These are phyloP conservation scores for Phaeosphaeriaceae sp. DNA, from an alignment of 2,329 filamentous ascomycete species.

Conservation along the genomic window DNA sequence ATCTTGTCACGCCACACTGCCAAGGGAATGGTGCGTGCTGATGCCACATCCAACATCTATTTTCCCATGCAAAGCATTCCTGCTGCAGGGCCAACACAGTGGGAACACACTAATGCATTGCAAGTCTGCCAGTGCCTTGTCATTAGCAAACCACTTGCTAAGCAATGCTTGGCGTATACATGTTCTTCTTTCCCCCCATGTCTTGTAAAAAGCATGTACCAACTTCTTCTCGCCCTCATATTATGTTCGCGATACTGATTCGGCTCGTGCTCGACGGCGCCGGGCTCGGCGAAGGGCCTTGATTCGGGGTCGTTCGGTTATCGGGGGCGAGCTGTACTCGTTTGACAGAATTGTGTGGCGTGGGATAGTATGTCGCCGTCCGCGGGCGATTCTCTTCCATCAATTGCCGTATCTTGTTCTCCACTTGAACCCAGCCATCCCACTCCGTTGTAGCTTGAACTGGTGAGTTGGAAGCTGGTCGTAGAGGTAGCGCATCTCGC, in stretches of 20 bases:
- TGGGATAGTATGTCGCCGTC: slow-evolving; percentile 42
- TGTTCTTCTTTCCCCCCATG: background rate
- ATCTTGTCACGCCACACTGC: background rate
- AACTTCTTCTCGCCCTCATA: slow-evolving; percentile 28
- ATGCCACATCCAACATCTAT: background rate
- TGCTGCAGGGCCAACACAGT: background rate
- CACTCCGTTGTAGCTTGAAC: slow-evolving; percentile 71
- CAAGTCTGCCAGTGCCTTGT: background rate
- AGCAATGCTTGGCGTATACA: background rate
- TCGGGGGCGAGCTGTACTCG: slow-evolving; percentile 44
- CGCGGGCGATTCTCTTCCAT: slow-evolving; percentile 55
- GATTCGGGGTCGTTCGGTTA: slow-evolving; percentile 23
- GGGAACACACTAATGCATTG: background rate
- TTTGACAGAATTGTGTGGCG: slow-evolving; percentile 48
- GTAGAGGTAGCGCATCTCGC: slow-evolving; percentile 54
- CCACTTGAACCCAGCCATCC: slow-evolving; percentile 81
- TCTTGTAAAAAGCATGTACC: background rate
- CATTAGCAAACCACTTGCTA: background rate
- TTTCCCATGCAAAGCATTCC: background rate
- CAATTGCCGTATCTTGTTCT: slow-evolving; percentile 68
- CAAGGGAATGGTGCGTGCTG: background rate
- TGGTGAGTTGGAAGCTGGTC: slow-evolving; percentile 61
- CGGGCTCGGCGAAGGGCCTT: slow-evolving; percentile 29
- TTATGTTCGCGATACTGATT: slow-evolving; percentile 56
- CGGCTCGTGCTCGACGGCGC: slow-evolving; percentile 52